Conservation (phyloP, 345 rosid genomes). For the Lumnitzera racemosa region DNA sequence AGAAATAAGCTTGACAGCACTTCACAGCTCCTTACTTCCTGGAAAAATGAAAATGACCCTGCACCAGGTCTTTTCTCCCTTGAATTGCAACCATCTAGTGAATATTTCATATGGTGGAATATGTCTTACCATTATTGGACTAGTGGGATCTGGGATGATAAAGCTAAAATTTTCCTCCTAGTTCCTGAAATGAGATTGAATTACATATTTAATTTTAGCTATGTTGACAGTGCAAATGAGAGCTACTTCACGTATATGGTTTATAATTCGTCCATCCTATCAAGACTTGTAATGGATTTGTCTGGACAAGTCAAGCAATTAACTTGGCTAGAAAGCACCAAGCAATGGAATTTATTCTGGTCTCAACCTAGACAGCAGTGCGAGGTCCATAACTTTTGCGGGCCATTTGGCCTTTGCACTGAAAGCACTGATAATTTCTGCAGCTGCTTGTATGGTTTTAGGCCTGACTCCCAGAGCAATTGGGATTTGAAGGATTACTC, state of each 20-base stretch:
- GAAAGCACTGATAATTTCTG: constrained; percentile 10
- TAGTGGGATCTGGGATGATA: constrained; percentile 58
- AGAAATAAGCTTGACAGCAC: constrained; percentile 26
- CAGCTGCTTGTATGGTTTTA: constrained; percentile 10
- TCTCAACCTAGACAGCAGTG: constrained; percentile 60
- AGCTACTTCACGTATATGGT: constrained; percentile 55
- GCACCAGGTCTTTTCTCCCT: constrained; percentile 70
- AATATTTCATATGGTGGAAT: constrained; percentile 51
- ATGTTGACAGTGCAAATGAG: constrained; percentile 28
- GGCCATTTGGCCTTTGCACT: constrained; percentile 53
- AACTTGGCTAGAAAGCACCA: constrained; percentile 27
- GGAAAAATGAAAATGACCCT: constrained; percentile 59
- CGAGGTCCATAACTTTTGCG: constrained; percentile 61
- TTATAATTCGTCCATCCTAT: constrained; percentile 12
- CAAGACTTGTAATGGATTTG: constrained; percentile 40
- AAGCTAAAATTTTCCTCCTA: constrained; percentile 20
- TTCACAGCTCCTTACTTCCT: constrained; percentile 40
- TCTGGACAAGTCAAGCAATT: constrained; percentile 59
- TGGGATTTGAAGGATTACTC: constrained; percentile 54
- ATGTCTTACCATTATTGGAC: constrained; percentile 39
- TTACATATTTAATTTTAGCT: constrained; percentile 46
- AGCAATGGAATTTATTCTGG: constrained; percentile 63
- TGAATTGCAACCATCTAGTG: constrained; percentile 42
- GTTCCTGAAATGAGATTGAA: constrained; percentile 69
- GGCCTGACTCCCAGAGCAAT: constrained; percentile 14